phyloP scores from a whole-genome alignment of 192 early-diverging fungal genomes.

The Geranomyces variabilis region DNA sequence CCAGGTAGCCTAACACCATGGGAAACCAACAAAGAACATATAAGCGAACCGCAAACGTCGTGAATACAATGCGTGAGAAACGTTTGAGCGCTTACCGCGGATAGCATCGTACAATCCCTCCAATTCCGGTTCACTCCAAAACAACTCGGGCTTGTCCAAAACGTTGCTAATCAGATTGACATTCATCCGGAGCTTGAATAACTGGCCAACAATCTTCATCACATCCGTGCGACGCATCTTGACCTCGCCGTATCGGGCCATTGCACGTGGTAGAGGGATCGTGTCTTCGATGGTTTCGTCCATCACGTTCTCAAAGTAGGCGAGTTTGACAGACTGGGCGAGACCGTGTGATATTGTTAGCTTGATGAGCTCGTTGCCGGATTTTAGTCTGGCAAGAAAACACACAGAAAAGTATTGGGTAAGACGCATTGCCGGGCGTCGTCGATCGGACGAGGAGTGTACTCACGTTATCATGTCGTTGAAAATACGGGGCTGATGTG shows the following conservation, averaged over 20 bases:
- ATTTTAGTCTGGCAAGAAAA: slow-evolving; percentile 19
- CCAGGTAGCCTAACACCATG: slow-evolving; percentile 57
- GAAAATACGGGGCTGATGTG: slow-evolving; percentile 71
- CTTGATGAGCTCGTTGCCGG: slow-evolving; percentile 73
- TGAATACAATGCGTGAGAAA: too few relatives aligned
- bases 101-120: slow-evolving; percentile 81
- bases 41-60: background rate
- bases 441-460: background rate
- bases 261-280: slow-evolving; percentile 76
- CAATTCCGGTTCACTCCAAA: slow-evolving; percentile 76
- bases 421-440: background rate
- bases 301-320: slow-evolving; percentile 88
- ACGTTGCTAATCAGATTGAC: slow-evolving; percentile 83
- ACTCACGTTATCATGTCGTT: slow-evolving; percentile 80
- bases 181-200: slow-evolving; percentile 85
- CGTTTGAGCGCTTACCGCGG: slow-evolving; percentile 52
- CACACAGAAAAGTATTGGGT: background rate
- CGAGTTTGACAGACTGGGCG: slow-evolving; percentile 92
- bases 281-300: slow-evolving; percentile 68
- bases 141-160: slow-evolving; percentile 85
- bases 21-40: slow-evolving; percentile 8
- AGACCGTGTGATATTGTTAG: slow-evolving; percentile 94
- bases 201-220: slow-evolving; percentile 50
- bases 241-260: slow-evolving; percentile 93
- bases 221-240: slow-evolving; percentile 45